A percentile compares a stretch with the other conserved stretches of the same genome.
phyloP scores from a whole-genome alignment of 2,329 filamentous ascomycete genomes.

The Arachnopeziza araneosa region DNA sequence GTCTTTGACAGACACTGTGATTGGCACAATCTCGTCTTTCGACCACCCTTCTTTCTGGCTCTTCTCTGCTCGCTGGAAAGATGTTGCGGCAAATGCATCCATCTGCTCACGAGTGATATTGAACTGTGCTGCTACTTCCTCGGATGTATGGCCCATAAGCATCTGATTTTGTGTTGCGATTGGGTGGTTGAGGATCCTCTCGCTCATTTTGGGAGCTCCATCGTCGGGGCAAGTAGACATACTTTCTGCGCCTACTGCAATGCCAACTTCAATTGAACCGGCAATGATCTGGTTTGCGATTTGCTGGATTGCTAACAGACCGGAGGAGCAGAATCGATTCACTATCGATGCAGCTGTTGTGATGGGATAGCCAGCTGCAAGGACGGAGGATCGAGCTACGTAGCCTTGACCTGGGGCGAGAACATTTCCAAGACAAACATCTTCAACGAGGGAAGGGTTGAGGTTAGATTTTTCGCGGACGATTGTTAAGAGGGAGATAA shows the following conservation, averaged over 20 bases:
- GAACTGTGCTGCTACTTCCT: conserved; percentile 88
- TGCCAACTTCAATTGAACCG: conserved; percentile 92
- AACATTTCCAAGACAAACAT: conserved; percentile 87
- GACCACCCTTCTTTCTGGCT: conserved; percentile 89
- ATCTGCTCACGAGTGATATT: conserved; percentile 66
- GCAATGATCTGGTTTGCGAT: conserved; percentile 86
- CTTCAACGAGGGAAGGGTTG: conserved; percentile 82
- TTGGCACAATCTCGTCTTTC: conserved; percentile 81
- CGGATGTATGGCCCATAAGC: conserved; percentile 88
- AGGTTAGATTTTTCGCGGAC: conserved; percentile 82
- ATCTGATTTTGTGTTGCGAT: conserved; percentile 95
- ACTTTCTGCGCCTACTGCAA: conserved; percentile 93
- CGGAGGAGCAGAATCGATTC: conserved; percentile 92
- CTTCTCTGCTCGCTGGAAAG: conserved; percentile 81
- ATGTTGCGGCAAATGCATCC: conserved; percentile 86
- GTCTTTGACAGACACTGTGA: conserved; percentile 83
- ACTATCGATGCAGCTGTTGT: conserved; percentile 77
- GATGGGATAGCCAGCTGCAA: conserved; percentile 87
- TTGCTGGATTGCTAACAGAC: conserved; percentile 87
- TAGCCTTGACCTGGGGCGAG: conserved; percentile 89
- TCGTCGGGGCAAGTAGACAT: conserved; percentile 47
- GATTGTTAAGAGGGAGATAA: conserved; percentile 75
- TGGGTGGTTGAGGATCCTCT: conserved; percentile 29
- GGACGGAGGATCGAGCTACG: conserved; percentile 84
- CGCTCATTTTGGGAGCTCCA: neutral